phyloP scores from a whole-genome alignment of 2,329 filamentous ascomycete genomes.

The Verticillium klebahnii region DNA sequence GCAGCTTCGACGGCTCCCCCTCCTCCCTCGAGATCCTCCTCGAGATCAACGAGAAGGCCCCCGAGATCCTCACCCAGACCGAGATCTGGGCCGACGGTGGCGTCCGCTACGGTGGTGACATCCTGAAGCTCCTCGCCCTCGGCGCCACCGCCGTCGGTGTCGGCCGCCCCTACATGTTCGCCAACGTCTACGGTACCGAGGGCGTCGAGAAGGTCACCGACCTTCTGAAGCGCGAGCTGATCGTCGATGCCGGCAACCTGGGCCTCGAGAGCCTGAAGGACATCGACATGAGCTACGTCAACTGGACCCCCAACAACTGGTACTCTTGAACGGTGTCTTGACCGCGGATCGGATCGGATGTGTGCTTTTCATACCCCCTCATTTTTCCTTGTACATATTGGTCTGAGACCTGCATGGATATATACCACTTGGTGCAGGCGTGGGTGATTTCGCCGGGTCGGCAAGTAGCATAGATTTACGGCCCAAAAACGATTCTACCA shows the following conservation, averaged over 20 bases:
- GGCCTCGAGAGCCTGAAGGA: slow-evolving; percentile 32
- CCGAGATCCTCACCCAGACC: slow-evolving; percentile 32
- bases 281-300: slow-evolving; percentile 21
- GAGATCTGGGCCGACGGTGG: slow-evolving; percentile 37
- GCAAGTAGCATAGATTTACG: background rate
- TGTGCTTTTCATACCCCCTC: background rate
- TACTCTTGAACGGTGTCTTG: background rate
- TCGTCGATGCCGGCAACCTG: slow-evolving; percentile 37
- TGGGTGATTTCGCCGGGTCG: background rate
- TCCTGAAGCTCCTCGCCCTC: slow-evolving; percentile 37
- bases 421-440: background rate
- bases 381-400: background rate
- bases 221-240: slow-evolving; percentile 46
- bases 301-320: slow-evolving; percentile 24
- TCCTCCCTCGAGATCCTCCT: slow-evolving; percentile 32
- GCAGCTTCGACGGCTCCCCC: slow-evolving; percentile 34
- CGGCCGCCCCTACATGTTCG: slow-evolving; percentile 47
- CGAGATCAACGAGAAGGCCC: slow-evolving; percentile 31
- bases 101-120: slow-evolving; percentile 36
- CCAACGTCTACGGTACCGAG: slow-evolving; percentile 45
- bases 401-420: background rate
- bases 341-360: background rate
- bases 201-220: slow-evolving; percentile 39
- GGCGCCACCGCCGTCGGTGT: slow-evolving; percentile 40
- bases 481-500: background rate